Evolutionary conservation across 192 early-diverging fungal species (phyloP), one percentile per base, ranked within the genome.

Genomic region (Obelidium mucronatum): DNA sequence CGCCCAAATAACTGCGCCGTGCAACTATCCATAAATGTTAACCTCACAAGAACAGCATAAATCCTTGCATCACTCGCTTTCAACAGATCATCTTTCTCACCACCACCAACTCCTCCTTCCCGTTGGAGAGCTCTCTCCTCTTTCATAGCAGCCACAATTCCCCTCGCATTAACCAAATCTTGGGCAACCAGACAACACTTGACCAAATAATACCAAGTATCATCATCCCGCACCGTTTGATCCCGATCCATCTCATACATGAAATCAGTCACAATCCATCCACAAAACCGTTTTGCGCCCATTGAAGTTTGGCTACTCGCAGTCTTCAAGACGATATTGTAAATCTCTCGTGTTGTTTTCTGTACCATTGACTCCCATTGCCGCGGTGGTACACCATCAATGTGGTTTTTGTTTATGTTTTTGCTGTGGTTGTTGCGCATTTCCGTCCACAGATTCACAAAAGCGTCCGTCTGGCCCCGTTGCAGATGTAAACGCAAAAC

Each of bases 221-320:
- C 69, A 8, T 17, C 17, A 22, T 72, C 54, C 8, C 54, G 34
- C 19, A 8, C 11, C 28, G 58, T 54, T 1, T 37, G 28, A 33
- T 36, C 69, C 51, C 69, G 26, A 59, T 55, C 69, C 69, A 72
- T 72, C 33, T 72, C 69, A 37, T 19, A 42, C 36, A 55, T 17
- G 1, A 72, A 5, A 31, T 72, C 69, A 33, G 48, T 56, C 30
- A 72, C 19, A 24, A 26, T 28, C 33, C 19, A 72, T 13, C 24
- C 36, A 15, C 53, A 28, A 33, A 58, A 64, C 62, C 62, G 62
- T 40, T 34, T 34, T 24, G 35, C 62, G 17, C 24, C 42, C 6
- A n/a, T 30, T 28, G 26, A 15, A 17, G 13, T 30, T n/a, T 15
- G 17, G 5, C 42, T 26, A 6, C 30, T n/a, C 2, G 69, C 69